Evolutionary conservation across 768 basidiomycete genomes (phyloP).

Genomic region (Punctularia strigosozonata): DNA sequence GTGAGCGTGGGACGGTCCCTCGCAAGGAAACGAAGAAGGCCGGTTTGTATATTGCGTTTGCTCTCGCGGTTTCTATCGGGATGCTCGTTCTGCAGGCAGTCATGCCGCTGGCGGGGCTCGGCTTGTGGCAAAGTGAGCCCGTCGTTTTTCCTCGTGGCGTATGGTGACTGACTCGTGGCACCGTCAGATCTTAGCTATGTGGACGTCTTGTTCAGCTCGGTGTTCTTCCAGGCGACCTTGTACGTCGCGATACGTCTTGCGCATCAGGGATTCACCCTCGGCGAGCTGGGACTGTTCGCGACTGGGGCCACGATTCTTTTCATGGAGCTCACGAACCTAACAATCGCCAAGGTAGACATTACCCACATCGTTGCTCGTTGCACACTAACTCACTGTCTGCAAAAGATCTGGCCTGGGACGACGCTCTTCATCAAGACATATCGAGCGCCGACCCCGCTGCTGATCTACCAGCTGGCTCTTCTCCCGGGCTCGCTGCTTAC

Average conservation of each 20-base stretch:
- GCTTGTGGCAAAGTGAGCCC: slow-evolving; percentile 63
- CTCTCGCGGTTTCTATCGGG: slow-evolving; percentile 36
- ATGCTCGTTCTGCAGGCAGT: slow-evolving; percentile 38
- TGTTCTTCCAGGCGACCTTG: slow-evolving; percentile 86
- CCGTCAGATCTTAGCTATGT: slow-evolving; percentile 61
- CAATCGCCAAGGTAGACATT: slow-evolving; percentile 65
- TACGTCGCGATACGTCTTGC: slow-evolving; percentile 86
- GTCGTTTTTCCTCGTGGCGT: neutral
- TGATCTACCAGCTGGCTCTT: slow-evolving; percentile 85
- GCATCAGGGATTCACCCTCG: slow-evolving; percentile 90
- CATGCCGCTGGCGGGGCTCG: slow-evolving; percentile 28
- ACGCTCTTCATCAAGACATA: slow-evolving; percentile 86
- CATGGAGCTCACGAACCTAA: slow-evolving; percentile 80
- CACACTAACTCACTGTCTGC: slow-evolving; percentile 2
- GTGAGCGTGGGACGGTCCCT: slow-evolving; percentile 67
- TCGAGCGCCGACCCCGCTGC: slow-evolving; percentile 82
- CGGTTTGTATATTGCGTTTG: slow-evolving; percentile 56
- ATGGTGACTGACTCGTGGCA: neutral
- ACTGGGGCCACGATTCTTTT: slow-evolving; percentile 81
- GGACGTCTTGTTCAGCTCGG: slow-evolving; percentile 58
- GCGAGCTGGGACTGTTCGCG: slow-evolving; percentile 82
- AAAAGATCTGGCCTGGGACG: slow-evolving; percentile 66
- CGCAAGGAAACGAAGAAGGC: slow-evolving; percentile 55
- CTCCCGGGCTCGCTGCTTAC: slow-evolving; percentile 85
- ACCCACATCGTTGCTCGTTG: neutral